Evolutionary conservation across 352 stramenopile genomes (phyloP), one percentile per base, ranked within the genome.

Genomic region (Globisporangium ultimum): DNA sequence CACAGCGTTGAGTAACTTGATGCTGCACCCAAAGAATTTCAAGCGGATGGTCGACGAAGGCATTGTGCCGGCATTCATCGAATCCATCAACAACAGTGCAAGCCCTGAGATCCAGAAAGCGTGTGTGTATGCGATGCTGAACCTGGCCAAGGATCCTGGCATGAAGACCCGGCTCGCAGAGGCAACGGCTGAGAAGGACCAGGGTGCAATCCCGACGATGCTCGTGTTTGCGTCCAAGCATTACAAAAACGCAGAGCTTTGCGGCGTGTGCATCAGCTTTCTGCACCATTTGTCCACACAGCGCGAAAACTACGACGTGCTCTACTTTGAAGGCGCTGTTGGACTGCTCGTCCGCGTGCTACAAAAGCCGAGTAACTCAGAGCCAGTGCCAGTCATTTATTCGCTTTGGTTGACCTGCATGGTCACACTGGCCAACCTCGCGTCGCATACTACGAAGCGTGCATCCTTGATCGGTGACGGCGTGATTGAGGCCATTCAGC

Each of bases 21-120:
- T 94, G 64, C 72, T 93, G 9, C 83, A 92, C 47, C 80, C 84
- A 10, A 81, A 88, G 46, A 93, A 91, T 54, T 93, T 93, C 48
- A 68, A 68, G 41, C 66, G 72, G 2, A 78, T 94, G 60, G 85
- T 92, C 8, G 76, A 94, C 48, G 84, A 88, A 47, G 84, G 84
- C 45, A 82, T 94, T 52, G 80, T 94, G 41, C 82, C 84, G 22
- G 69, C 82, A 1, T 74, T 90, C 20, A 53, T 90, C 22, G 63
- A 75, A 45, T 72, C 87, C 52, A 72, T 94, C 32, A 84, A 69
- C 41, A 66, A 55, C 41, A 71, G 63, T 36, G 66, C 60, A 40
- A 88, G 74, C 49, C 76, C 76, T 20, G 74, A 85, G 50, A 92
- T 91, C 55, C 80, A 91, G 55, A 80, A 84, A 18, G 82, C 84